Evolutionary conservation across 768 basidiomycete genomes (phyloP), one percentile per base, ranked within the genome.

Genomic region (Leccinellum albellum): DNA sequence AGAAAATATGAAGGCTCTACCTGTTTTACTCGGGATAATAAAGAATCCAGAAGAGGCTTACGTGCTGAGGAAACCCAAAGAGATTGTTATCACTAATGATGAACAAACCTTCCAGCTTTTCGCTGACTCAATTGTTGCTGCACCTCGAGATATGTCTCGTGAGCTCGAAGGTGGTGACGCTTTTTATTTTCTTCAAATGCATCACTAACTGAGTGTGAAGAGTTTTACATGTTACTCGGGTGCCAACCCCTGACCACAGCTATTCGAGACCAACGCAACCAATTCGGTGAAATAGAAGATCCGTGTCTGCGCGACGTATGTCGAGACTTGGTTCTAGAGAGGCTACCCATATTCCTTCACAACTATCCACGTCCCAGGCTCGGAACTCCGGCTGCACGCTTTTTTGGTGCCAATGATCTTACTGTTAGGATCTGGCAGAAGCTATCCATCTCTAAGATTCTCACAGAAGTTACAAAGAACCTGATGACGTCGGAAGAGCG

Each of bases 311-410:
- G 83, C 5, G 58, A 64, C 2, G 79, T 85, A 5, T 79, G 77
- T 14, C 81, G 81, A 6, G 62, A 74, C 1, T 74, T 90, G 42
- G 81, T 93, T 21, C 70, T 93, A 31, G 87, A 94, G 70, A 77
- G 94, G 23, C 76, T 95, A 24, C 89, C 92, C 0, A 76, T 97
- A 23, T 96, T 97, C 75, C 77, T 96, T 9, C 86, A 94, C 45
- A 93, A 95, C 64, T 88, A 91, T 56, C 82, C 80, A 1, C 84
- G 88, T 68, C 75, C 83, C 1, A 77, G 75, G 23, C 80, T 82
- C 0, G 73, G 74, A 42, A 78, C 89, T 12, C 76, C 83, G 1
- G 81, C 72, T 35, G n/a, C n/a, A n/a, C 88, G 86, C 87, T 70
- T 88, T 35, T 82, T 74, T 32, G 74, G 77, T 10, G 74, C 79